These are phyloP conservation scores for Trichocladium uniseriatum DNA, from an alignment of 495 filamentous ascomycete species.

Conservation along the genomic window DNA sequence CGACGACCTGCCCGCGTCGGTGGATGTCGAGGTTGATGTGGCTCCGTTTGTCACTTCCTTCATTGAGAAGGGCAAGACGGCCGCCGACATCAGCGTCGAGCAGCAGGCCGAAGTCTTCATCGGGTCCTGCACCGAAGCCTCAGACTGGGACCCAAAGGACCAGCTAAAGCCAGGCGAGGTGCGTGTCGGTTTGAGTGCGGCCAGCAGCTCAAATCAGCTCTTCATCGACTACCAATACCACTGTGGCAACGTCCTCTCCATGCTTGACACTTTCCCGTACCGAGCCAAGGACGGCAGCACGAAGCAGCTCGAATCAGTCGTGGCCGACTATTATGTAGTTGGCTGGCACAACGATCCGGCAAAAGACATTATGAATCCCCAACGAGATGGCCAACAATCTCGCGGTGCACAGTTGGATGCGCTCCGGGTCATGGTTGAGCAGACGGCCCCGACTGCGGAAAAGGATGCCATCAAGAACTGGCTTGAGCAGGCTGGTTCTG, in stretches of 20 bases:
- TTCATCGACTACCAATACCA: conserved; percentile 45
- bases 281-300: conserved; percentile 14
- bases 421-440: background rate
- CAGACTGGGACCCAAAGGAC: conserved; percentile 16
- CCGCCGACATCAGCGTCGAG: conserved; percentile 11
- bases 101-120: conserved; percentile 46
- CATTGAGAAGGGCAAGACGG: background rate
- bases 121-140: conserved; percentile 25
- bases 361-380: conserved; percentile 15
- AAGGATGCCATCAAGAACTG: conserved; percentile 14
- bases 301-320: conserved; percentile 14
- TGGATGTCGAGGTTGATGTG: conserved; percentile 42
- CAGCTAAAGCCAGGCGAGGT: background rate
- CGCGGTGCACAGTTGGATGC: background rate
- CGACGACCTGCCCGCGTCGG: conserved; percentile 19
- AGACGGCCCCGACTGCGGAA: background rate
- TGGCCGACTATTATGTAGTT: conserved; percentile 40
- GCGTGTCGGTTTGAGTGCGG: conserved; percentile 24
- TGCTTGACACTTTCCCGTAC: conserved; percentile 35
- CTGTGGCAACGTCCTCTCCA: conserved; percentile 42
- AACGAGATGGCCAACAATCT: background rate
- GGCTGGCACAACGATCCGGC: conserved; percentile 39
- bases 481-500: background rate
- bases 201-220: conserved; percentile 36
- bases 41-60: conserved; percentile 34